A percentile compares a stretch with the other conserved stretches of the same genome.
Conservation (phyloP, 768 basidiomycete genomes). For the Artomyces pyxidatus region DNA sequence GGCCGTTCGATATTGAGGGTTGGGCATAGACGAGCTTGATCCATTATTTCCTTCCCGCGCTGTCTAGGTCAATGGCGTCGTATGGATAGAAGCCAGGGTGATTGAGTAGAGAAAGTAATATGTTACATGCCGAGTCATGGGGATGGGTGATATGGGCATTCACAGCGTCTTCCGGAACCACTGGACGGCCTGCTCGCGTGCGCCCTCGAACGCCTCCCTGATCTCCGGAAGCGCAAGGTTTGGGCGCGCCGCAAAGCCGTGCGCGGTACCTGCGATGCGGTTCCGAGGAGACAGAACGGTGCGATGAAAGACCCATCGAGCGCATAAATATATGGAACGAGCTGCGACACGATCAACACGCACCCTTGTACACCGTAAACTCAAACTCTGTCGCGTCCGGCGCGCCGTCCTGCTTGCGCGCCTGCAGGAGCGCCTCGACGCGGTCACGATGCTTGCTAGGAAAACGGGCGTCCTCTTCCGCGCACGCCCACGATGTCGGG, state of each 20-base stretch:
- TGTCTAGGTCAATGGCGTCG: no score
- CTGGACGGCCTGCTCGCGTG: slow-evolving; percentile 31
- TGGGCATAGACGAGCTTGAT: no score
- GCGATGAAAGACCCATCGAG: no score
- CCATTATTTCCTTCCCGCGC: no score
- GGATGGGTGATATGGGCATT: no score
- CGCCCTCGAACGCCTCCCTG: slow-evolving; percentile 35
- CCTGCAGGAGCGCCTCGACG: slow-evolving; percentile 24
- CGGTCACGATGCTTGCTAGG: slow-evolving; percentile 18
- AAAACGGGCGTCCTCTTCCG: slow-evolving; percentile 33
- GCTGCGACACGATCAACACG: background rate
- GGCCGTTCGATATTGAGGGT: no score
- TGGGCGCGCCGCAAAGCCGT: slow-evolving; percentile 42
- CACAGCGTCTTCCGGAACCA: slow-evolving; percentile 36
- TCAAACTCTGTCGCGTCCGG: slow-evolving; percentile 25
- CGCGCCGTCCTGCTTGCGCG: slow-evolving; percentile 23
- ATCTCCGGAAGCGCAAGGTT: slow-evolving; percentile 34
- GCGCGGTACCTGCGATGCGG: slow-evolving; percentile 34
- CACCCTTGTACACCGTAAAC: slow-evolving; percentile 30
- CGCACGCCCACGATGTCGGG: slow-evolving; percentile 26
- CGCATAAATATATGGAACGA: no score
- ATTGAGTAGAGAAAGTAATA: no score
- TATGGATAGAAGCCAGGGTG: no score
- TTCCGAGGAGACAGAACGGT: no score
- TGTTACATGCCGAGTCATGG: no score